phyloP scores from a whole-genome alignment of 495 filamentous ascomycete species.

The Ascobolus immersus region DNA sequence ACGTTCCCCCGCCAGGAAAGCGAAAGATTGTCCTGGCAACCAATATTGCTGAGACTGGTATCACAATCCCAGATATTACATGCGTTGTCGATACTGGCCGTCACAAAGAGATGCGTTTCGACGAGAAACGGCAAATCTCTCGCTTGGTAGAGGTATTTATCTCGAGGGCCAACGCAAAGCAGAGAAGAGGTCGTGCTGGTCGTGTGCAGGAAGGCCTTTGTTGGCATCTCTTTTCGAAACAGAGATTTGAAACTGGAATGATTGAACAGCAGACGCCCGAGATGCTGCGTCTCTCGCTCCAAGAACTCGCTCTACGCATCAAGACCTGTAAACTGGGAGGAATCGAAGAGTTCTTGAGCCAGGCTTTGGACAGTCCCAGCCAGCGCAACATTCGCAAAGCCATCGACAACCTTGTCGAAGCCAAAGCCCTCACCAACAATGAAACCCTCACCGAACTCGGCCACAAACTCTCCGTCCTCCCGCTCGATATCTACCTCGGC shows the following conservation, averaged over 20 bases:
- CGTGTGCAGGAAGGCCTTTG: slow-evolving; percentile 83
- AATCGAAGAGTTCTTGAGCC: slow-evolving; percentile 67
- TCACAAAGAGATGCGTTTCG: slow-evolving; percentile 88
- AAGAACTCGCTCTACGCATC: slow-evolving; percentile 83
- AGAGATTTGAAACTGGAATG: slow-evolving; percentile 56
- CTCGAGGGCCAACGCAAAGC: slow-evolving; percentile 78
- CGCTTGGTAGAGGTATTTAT: slow-evolving; percentile 80
- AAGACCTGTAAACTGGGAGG: slow-evolving; percentile 88
- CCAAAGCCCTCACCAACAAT: slow-evolving; percentile 52
- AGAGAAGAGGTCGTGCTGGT: slow-evolving; percentile 80
- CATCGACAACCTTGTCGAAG: slow-evolving; percentile 76
- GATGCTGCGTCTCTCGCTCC: slow-evolving; percentile 75
- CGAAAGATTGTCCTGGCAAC: slow-evolving; percentile 87
- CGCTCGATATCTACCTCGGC: slow-evolving; percentile 78
- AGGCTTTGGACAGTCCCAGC: slow-evolving; percentile 73
- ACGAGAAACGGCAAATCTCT: slow-evolving; percentile 74
- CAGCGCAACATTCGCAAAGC: slow-evolving; percentile 76
- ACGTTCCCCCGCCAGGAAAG: slow-evolving; percentile 50
- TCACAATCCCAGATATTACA: slow-evolving; percentile 89
- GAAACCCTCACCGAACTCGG: slow-evolving; percentile 78
- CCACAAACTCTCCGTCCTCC: slow-evolving; percentile 58
- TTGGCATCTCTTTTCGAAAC: slow-evolving; percentile 80
- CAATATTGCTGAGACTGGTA: slow-evolving; percentile 92
- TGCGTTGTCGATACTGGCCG: slow-evolving; percentile 88
- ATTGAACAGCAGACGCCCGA: slow-evolving; percentile 82